phyloP scores from a whole-genome alignment of 805 yeast genomes.

The Yarrowia sp. region DNA sequence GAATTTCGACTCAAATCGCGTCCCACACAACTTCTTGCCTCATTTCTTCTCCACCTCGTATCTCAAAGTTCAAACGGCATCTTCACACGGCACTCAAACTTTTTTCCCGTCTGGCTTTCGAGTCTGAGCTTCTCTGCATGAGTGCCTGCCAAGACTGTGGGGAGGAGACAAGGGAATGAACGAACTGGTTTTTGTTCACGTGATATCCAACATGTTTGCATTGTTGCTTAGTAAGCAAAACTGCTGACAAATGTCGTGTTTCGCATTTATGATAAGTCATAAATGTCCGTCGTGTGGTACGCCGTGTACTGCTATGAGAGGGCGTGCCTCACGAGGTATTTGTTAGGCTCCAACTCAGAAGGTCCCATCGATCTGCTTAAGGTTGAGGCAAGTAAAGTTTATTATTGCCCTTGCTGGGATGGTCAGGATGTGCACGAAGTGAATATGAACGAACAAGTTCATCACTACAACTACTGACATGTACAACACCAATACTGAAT shows the following conservation, averaged over 20 bases:
- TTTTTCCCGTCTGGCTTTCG: neutral
- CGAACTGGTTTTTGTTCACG: no score
- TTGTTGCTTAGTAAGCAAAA: no score
- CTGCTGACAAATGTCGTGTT: no score
- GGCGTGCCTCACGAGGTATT: slow-evolving; percentile 1
- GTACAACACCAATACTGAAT: no score
- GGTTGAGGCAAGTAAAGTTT: neutral
- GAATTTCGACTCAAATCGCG: neutral
- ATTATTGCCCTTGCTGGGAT: neutral
- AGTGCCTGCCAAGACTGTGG: slow-evolving; percentile 1
- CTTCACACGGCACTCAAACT: neutral
- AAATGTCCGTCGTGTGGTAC: no score
- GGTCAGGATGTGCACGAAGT: no score
- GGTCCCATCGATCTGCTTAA: neutral
- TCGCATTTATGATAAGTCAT: no score
- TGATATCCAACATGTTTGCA: no score
- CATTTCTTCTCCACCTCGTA: neutral
- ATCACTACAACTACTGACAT: no score
- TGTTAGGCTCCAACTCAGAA: neutral
- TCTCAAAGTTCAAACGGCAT: neutral
- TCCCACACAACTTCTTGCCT: neutral
- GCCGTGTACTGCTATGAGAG: neutral
- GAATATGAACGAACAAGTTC: no score
- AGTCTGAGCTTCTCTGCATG: neutral
- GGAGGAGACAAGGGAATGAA: no score